Base-by-base conservation (phyloP, 306 rosid species). In the Luffa aegyptiaca region DNA sequence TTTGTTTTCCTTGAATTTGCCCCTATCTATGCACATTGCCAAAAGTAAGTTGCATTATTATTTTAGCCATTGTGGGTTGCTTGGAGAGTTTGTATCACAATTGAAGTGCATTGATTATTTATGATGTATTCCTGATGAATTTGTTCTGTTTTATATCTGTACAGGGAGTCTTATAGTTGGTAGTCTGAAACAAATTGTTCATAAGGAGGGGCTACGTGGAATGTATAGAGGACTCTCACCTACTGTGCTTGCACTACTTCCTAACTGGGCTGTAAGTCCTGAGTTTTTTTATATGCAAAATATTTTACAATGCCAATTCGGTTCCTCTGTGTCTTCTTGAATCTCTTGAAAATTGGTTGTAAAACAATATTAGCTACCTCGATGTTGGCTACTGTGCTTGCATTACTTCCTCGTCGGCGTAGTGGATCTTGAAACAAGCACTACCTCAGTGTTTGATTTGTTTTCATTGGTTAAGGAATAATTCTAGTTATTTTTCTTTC, bases 201-300 rank as follows among this genome's bases (percentile, higher is more conserved):
- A 81, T n/a, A 89, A 84, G 88, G 98, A 93, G 82, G 97, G 97
- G 44, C 61, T 93, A 14, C 97, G 95, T 7, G 98, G 98, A 79
- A 88, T 93, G 98, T 93, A 93, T 82, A 93, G 95, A 33, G 98
- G 98, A 33, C 91, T 93, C 57, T 69, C 97, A 73, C 98, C 98
- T 17, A 93, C 98, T 55, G 95, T 85, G 76, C 81, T 91, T 58
- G 98, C 98, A 48, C 84, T 93, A 76, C 97, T 93, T 84, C 95
- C 98, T 33, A 93, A 91, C 73, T 91, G 97, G 98, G 98, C 98
- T 75, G 98, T 93, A 81, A 93, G 98, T 87, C 55, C 17, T 51
- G 21, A 76, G 63, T 49, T 42, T 2, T 73, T 57, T 31, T 70
- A 5, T 57, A 51, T 10, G 18, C 75, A 57, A 20, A 59, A 31